Conservation (phyloP, 352 stramenopile species). For the Peronospora farinosa region DNA sequence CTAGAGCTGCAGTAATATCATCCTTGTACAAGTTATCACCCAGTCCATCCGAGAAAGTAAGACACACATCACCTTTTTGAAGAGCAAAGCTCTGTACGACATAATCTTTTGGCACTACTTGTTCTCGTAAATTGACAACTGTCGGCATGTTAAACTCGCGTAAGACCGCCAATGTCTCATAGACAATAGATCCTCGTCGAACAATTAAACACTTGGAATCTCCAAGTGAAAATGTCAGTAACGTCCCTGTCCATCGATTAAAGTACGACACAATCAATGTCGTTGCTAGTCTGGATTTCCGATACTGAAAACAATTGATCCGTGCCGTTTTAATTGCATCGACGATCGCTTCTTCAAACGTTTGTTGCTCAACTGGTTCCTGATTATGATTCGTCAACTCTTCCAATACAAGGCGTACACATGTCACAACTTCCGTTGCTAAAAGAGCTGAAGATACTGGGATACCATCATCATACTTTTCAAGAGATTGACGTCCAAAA, state of each 20-base stretch:
- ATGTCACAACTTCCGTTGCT: conserved; percentile 44
- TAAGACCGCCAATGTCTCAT: conserved; percentile 59
- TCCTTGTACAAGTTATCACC: conserved; percentile 80
- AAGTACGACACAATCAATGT: conserved; percentile 72
- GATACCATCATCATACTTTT: conserved; percentile 16
- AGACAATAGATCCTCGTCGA: conserved; percentile 40
- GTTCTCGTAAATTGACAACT: conserved; percentile 55
- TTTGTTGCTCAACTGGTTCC: conserved; percentile 28
- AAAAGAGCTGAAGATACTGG: conserved; percentile 58
- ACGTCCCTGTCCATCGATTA: conserved; percentile 51
- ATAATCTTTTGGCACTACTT: conserved; percentile 49
- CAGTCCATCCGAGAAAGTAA: conserved; percentile 74
- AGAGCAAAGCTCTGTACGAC: conserved; percentile 36
- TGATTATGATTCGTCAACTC: conserved; percentile 53
- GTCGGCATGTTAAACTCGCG: conserved; percentile 78
- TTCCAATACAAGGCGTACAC: conserved; percentile 40
- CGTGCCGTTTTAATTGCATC: too few species aligned
- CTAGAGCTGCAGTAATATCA: conserved; percentile 37
- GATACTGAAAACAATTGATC: background rate
- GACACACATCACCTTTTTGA: too few species aligned
- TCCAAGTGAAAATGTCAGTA: conserved; percentile 67
- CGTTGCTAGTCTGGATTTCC: conserved; percentile 56
- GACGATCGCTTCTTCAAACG: conserved; percentile 31
- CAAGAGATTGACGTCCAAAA: conserved; percentile 37
- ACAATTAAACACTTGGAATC: conserved; percentile 74